Base-by-base conservation (phyloP, 169 alveolate species). In the Eimeria necatrix region DNA sequence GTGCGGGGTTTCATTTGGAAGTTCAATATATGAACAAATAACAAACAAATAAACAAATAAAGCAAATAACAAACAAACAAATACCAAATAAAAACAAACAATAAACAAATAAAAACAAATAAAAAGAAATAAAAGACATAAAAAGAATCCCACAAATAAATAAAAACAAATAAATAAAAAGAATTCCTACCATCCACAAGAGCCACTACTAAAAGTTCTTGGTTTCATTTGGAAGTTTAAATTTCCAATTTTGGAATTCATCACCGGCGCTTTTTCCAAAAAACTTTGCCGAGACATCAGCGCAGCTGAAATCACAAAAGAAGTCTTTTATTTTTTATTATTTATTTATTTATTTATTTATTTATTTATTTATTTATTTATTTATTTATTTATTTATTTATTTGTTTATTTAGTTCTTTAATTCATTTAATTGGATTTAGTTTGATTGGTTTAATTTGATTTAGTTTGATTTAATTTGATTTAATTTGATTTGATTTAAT, bases 1-100 rank as follows among this genome's bases (percentile, higher is more conserved):
- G 88, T 90, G 20, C 95, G 41, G 56, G 95, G 95, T 18, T 73
- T 90, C 95, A 90, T 90, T 7, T 90, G 78, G 61, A 90, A 90
- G n/a, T 64, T 20, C 24, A 32, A n/a, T n/a, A n/a, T n/a, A n/a
- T n/a, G n/a, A n/a, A n/a, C n/a, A n/a, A 32, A 32, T 32, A 32
- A 32, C 2, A 32, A 32, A 32, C 2, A 32, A 32, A 32, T 32
- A 32, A 32, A 32, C 41, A 0, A 32, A 32, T 2, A 2, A 32
- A 32, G 2, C 2, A 32, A 32, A 32, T 32, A 32, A 32, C 2
- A 32, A 32, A 32, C n/a, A 53, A 53, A 53, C 61, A 12, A 53
- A 53, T 53, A 12, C 61, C 2, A 32, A 32, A 32, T 0, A 32
- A 32, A 0, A 68, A 22, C 6, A 22, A 68, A n/a, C 6, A 5